phyloP scores from a whole-genome alignment of 2,329 filamentous ascomycete genomes.

The Microsporum ferrugineum region DNA sequence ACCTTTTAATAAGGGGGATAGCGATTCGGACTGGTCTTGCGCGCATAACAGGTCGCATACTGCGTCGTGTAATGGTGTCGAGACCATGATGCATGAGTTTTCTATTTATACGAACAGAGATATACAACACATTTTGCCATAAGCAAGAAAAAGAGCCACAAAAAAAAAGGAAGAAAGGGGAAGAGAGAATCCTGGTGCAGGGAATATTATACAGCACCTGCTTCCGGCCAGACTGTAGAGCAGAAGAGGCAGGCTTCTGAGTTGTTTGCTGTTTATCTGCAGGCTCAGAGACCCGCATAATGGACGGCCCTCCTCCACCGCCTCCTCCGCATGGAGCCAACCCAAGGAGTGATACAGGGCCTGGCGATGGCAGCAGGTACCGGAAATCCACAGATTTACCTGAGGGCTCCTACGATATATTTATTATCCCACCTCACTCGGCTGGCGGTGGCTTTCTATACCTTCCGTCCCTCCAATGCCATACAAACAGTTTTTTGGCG shows the following conservation, averaged over 20 bases:
- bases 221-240: neutral
- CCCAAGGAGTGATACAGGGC: conserved; percentile 47
- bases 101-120: neutral
- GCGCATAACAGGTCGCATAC: neutral
- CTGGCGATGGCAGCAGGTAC: conserved; percentile 18
- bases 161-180: neutral
- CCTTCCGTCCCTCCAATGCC: conserved; percentile 75
- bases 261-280: neutral
- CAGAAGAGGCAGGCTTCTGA: neutral
- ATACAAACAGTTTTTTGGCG: conserved; percentile 81
- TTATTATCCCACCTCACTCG: conserved; percentile 87
- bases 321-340: conserved; percentile 77
- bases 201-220: neutral
- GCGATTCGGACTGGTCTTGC: neutral
- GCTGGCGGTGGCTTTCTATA: conserved; percentile 84
- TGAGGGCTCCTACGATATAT: conserved; percentile 89
- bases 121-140: neutral
- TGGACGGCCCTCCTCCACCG: conserved; percentile 45
- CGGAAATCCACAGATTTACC: conserved; percentile 52
- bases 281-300: conserved; percentile 11
- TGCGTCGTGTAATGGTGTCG: neutral
- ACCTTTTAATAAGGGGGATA: neutral
- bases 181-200: neutral
- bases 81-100: neutral
- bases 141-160: neutral